Evolutionary conservation across 139 green algal species (phyloP), one percentile per base, ranked within the genome.

Genomic region (Chlorella sp.): DNA sequence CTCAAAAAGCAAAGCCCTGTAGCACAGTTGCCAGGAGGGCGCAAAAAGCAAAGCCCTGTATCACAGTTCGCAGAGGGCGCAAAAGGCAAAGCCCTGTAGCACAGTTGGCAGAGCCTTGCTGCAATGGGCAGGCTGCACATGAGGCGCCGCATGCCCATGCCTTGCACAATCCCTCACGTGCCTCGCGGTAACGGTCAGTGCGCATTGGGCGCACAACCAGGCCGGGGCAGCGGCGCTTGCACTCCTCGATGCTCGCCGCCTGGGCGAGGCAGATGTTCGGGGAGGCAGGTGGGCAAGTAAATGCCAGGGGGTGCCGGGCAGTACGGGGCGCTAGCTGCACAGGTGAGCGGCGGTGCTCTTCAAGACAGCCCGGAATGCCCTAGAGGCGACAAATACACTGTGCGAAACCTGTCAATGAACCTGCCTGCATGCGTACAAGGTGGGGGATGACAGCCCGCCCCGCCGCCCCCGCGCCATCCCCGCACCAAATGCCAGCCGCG

Each of bases 121-220:
- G n/a, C n/a, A n/a, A n/a, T n/a, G n/a, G n/a, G n/a, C n/a, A 48
- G 11, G 28, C 43, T 34, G 44, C 17, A 30, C 26, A 40, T 81
- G 41, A 83, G 56, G 17, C 17, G 43, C 56, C 26, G n/a, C 17
- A 77, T 48, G 11, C 34, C 43, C 30, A 65, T 8, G 32, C 22
- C 28, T 43, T 73, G 65, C 65, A 73, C 30, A 46, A 19, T 4
- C 2, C 8, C 80, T 48, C 38, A n/a, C n/a, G n/a, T n/a, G 74
- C 85, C 85, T 90, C 69, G 17, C 89, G 74, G 85, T 90, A 94
- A 0, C 92, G 85, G 38, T 92, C 86, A 11, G 90, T 90, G 4
- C 92, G 85, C 92, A 95, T 95, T 11, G 91, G 89, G 28, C 86
- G 86, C 22, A 86, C 60, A 58, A 88, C 64, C 81, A 95, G 90